A percentile compares a stretch with the other conserved stretches of the same genome.
These are phyloP conservation scores for Botrytis galanthina DNA, from an alignment of 2,329 filamentous ascomycete genomes.

Conservation along the genomic window DNA sequence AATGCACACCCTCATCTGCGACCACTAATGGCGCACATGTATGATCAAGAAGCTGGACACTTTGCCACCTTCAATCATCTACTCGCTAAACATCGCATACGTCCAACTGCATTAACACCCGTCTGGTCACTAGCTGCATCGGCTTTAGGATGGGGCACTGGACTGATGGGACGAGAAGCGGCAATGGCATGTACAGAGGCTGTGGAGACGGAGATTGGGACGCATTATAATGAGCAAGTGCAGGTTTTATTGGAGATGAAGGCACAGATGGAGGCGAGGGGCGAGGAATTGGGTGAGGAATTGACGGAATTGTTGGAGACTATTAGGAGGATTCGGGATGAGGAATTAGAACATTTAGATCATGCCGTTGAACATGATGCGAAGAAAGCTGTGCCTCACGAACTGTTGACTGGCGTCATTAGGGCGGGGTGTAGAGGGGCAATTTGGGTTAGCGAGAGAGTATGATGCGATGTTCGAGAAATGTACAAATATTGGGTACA, in stretches of 20 bases:
- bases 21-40: constrained; percentile 95
- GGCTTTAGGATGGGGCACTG: constrained; percentile 84
- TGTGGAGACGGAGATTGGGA: constrained; percentile 96
- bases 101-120: constrained; percentile 89
- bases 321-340: constrained; percentile 82
- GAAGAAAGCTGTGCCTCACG: constrained; percentile 85
- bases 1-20: constrained; percentile 81
- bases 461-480: constrained; percentile 44
- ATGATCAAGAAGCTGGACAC: constrained; percentile 90
- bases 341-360: constrained; percentile 95
- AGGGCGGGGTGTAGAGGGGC: constrained; percentile 86
- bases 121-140: constrained; percentile 81
- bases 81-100: constrained; percentile 80
- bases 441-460: constrained; percentile 84
- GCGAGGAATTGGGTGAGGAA: constrained; percentile 79
- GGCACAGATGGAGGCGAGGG: constrained; percentile 68
- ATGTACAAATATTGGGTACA: constrained; percentile 11
- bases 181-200: constrained; percentile 99
- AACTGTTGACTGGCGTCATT: constrained; percentile 82
- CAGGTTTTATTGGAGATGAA: constrained; percentile 78
- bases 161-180: constrained; percentile 82
- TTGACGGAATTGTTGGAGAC: constrained; percentile 69
- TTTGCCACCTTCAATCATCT: constrained; percentile 81
- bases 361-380: constrained; percentile 92
- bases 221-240: constrained; percentile 94